A percentile compares a stretch with the other conserved stretches of the same genome.
These are phyloP conservation scores for Colletotrichum lentis DNA, from an alignment of 2,329 filamentous ascomycete genomes.

Conservation along the genomic window DNA sequence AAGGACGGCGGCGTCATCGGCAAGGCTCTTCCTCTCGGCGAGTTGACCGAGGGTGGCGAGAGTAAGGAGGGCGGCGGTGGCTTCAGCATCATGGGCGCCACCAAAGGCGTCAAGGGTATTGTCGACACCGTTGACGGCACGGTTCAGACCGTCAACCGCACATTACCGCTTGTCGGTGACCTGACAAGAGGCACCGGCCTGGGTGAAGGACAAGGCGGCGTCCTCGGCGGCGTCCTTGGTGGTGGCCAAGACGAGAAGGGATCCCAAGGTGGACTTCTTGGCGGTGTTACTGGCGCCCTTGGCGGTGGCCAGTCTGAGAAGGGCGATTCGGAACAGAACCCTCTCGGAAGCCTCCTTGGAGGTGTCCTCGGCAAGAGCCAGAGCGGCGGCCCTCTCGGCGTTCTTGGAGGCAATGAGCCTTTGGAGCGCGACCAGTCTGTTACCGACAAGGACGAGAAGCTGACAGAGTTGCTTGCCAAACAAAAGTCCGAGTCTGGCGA, in stretches of 20 bases:
- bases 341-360: constrained; percentile 15
- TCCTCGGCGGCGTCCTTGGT: constrained; percentile 32
- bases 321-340: constrained; percentile 11
- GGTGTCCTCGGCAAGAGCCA: constrained; percentile 27
- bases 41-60: constrained; percentile 52
- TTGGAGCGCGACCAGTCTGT: constrained; percentile 29
- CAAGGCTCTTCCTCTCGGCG: constrained; percentile 49
- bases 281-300: constrained; percentile 10
- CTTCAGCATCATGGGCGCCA: constrained; percentile 45
- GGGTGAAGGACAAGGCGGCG: constrained; percentile 35
- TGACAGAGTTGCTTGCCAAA: constrained; percentile 30
- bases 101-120: constrained; percentile 42
- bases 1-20: constrained; percentile 53
- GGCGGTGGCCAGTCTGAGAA: constrained; percentile 17
- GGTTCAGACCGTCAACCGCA: constrained; percentile 42
- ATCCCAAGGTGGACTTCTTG: constrained; percentile 16
- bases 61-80: constrained; percentile 44
- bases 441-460: constrained; percentile 36
- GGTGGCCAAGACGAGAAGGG: constrained; percentile 9
- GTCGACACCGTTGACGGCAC: constrained; percentile 39
- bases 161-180: constrained; percentile 36
- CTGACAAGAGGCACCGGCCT: constrained; percentile 38
- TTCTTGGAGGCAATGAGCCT: constrained; percentile 28
- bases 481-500: constrained; percentile 31
- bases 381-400: constrained; percentile 23